Evolutionary conservation across 164 flowering plant genomes (phyloP).

Genomic region (Liquidambar formosana): DNA sequence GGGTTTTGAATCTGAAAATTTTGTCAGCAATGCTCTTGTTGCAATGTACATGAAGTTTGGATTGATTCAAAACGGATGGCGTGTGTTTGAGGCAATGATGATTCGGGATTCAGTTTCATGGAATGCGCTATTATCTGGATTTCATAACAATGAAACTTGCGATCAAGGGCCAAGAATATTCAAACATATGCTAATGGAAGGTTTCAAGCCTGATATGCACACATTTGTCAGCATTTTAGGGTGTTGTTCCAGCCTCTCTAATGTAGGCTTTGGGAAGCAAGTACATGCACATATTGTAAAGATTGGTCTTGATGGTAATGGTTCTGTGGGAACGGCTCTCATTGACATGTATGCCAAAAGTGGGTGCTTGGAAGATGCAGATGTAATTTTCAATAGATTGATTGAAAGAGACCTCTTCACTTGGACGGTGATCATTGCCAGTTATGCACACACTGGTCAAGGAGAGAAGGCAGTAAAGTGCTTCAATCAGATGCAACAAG

Average conservation of each 20-base stretch:
- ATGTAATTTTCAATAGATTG: constrained; percentile 25
- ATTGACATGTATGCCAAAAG: constrained; percentile 44
- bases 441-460: constrained; percentile 37
- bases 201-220: constrained; percentile 46
- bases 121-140: constrained; percentile 56
- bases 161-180: constrained; percentile 36
- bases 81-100: constrained; percentile 32
- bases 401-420: constrained; percentile 32
- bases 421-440: constrained; percentile 43
- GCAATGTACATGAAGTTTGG: constrained; percentile 52
- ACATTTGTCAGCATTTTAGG: constrained; percentile 40
- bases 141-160: constrained; percentile 33
- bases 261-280: constrained; percentile 31
- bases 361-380: constrained; percentile 29
- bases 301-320: constrained; percentile 23
- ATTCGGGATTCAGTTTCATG: constrained; percentile 43
- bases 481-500: constrained; percentile 49
- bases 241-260: constrained; percentile 28
- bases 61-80: constrained; percentile 35
- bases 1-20: constrained; percentile 32
- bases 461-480: constrained; percentile 45
- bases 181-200: constrained; percentile 35
- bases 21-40: constrained; percentile 44
- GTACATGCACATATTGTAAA: constrained; percentile 37
- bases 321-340: constrained; percentile 40